Evolutionary conservation across 2,329 filamentous ascomycete species (phyloP).

Genomic region (Trichoderma arundinaceum): DNA sequence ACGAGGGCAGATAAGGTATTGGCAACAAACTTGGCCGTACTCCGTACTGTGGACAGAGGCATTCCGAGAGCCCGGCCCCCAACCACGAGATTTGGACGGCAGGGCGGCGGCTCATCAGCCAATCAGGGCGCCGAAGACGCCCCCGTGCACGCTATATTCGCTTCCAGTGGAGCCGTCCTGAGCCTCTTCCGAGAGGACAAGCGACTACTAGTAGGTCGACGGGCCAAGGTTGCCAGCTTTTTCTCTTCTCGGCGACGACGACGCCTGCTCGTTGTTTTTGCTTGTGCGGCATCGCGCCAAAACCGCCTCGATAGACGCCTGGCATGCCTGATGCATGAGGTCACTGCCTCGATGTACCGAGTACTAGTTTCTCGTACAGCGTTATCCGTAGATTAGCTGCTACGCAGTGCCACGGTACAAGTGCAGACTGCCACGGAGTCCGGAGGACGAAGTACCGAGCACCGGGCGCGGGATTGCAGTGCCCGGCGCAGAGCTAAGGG

Average conservation of each 20-base stretch:
- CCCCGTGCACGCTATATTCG: constrained; percentile 43
- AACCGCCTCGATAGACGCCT: background rate
- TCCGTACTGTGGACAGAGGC: background rate
- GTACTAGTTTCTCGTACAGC: background rate
- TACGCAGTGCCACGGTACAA: background rate
- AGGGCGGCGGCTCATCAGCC: constrained; percentile 35
- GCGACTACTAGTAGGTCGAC: background rate
- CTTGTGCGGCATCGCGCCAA: constrained; percentile 16
- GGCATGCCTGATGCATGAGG: background rate
- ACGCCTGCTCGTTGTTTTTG: no score
- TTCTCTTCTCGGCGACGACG: no score
- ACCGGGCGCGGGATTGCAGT: background rate
- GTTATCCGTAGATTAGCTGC: no score
- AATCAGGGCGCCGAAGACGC: constrained; percentile 40
- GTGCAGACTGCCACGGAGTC: background rate
- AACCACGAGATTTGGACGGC: constrained; percentile 5
- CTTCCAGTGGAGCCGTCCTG: constrained; percentile 40
- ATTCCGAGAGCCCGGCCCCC: constrained; percentile 28
- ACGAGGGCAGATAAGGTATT: background rate
- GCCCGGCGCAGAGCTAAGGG: background rate
- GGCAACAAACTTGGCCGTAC: background rate
- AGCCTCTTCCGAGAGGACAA: constrained; percentile 27
- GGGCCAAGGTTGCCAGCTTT: background rate
- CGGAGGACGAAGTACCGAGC: background rate
- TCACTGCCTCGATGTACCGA: background rate